phyloP scores from a whole-genome alignment of 1,284 basidiomycete species.

The Fomitiporia mediterranea region DNA sequence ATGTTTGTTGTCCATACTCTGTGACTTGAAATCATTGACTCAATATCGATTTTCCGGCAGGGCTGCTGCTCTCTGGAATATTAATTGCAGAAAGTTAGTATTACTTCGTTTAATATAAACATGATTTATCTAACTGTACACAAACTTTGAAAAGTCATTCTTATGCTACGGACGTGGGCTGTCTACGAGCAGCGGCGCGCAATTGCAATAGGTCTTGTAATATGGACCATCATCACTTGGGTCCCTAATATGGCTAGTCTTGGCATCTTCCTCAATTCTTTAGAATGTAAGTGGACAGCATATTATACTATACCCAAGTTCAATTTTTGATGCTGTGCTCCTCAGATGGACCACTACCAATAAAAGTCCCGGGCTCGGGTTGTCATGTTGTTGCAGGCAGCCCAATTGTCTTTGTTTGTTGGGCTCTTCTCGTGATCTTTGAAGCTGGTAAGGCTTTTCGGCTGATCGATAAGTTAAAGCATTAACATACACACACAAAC shows the following conservation, averaged over 20 bases:
- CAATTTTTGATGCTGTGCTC: not conserved
- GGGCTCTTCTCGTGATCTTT: conserved; percentile 8
- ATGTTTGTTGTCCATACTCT: not conserved
- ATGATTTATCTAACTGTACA: not conserved
- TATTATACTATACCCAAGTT: not conserved
- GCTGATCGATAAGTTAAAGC: no score
- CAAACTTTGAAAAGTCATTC: not conserved
- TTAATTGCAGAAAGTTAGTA: conserved; percentile 5
- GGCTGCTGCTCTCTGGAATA: conserved; percentile 1
- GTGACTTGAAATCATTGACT: not conserved
- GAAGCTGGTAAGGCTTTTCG: conserved; percentile 6
- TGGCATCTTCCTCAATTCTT: conserved; percentile 5
- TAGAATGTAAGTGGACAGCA: not conserved
- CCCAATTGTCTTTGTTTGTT: conserved; percentile 4
- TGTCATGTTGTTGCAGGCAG: conserved; percentile 2
- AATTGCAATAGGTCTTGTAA: conserved; percentile 2
- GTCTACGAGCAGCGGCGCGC: not conserved
- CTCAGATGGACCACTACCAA: not conserved
- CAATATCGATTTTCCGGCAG: not conserved
- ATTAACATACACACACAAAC: not conserved
- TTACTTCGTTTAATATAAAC: not conserved
- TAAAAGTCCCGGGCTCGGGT: not conserved
- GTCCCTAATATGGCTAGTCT: not conserved
- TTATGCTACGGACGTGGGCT: conserved; percentile 4
- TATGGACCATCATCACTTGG: conserved; percentile 11